Base-by-base conservation (phyloP, 2,329 filamentous ascomycete genomes). In the Colletotrichum costaricense region DNA sequence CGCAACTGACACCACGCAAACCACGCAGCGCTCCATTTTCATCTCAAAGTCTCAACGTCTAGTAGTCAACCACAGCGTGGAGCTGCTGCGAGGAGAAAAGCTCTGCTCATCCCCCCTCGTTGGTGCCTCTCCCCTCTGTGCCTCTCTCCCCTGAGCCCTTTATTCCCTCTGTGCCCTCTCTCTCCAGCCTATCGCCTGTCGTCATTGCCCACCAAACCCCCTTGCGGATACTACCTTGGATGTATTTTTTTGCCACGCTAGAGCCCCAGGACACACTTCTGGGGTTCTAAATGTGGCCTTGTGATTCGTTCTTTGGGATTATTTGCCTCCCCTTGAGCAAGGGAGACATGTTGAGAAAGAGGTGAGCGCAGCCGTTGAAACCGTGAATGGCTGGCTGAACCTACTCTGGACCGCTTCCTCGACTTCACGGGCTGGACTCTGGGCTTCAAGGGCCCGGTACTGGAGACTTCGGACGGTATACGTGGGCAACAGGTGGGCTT, bases 401-500 rank as follows among this genome's bases (percentile, higher is more conserved):
- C 19, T 49, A 38, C 16, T 11, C 38, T 58, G 60, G 38, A 16
- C 38, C 14, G 3, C 38, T 42, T 14, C 35, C 52, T 60, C 35
- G 62, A 26, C 52, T 70, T 46, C 30, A 22, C 35, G 55, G n/a
- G 28, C 26, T 26, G 52, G 22, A 35, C 14, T 49, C 42, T 19
- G 42, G 42, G 42, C 42, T 49, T 49, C 14, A 16, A 7, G 42
- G 42, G 19, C 1, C 5, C 19, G 42, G 42, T 49, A 9, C 19
- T 49, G 42, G 42, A 49, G 42, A 49, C 38, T 42, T 16, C 14
- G 14, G 14, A 42, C 42, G 19, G 52, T 22, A 26, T 55, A 55
- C 52, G 59, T 52, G 65, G 52, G 52, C 52, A 59, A 3, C 42
- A 70, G 70, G 67, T 63, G 42, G 46, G 60, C 19, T 54, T 19